Percentiles rank a stretch among this genome's conserved stretches.
Conservation (phyloP, 352 stramenopile species). For the Hyphochytrium catenoides region DNA sequence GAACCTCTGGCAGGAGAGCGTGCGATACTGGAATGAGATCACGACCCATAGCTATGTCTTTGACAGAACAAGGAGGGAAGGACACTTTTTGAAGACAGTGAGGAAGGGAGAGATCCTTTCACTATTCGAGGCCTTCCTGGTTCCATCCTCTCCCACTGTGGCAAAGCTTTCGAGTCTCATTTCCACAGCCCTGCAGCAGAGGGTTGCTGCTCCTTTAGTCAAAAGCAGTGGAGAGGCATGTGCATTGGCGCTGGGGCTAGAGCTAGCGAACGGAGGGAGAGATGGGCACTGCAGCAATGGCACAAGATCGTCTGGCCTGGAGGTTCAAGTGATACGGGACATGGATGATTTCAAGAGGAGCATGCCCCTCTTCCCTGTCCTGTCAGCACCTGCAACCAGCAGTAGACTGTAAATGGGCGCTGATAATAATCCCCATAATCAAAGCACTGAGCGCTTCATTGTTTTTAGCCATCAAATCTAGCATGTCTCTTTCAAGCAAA, state of each 20-base stretch:
- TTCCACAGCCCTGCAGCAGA: slow-evolving; percentile 24
- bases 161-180: slow-evolving; percentile 28
- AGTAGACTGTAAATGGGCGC: too few species aligned
- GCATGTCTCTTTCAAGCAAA: too few species aligned
- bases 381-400: too few species aligned
- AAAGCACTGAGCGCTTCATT: too few species aligned
- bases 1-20: slow-evolving; percentile 31
- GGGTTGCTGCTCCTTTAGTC: slow-evolving; percentile 13
- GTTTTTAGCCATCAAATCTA: too few species aligned
- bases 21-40: slow-evolving; percentile 34
- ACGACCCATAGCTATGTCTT: slow-evolving; percentile 34
- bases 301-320: not conserved
- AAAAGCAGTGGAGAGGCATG: not conserved
- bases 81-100: slow-evolving; percentile 19
- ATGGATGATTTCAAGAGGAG: slow-evolving; percentile 25
- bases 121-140: slow-evolving; percentile 34
- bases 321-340: slow-evolving; percentile 18
- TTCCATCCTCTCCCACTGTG: slow-evolving; percentile 9
- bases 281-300: slow-evolving; percentile 14
- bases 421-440: too few species aligned
- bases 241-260: not conserved
- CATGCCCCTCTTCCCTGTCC: slow-evolving; percentile 34
- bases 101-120: slow-evolving; percentile 20
- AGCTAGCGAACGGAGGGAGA: slow-evolving; percentile 5
- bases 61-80: slow-evolving; percentile 23